Base-by-base conservation (phyloP, 345 rosid genomes). In the Abelmoschus esculentus region DNA sequence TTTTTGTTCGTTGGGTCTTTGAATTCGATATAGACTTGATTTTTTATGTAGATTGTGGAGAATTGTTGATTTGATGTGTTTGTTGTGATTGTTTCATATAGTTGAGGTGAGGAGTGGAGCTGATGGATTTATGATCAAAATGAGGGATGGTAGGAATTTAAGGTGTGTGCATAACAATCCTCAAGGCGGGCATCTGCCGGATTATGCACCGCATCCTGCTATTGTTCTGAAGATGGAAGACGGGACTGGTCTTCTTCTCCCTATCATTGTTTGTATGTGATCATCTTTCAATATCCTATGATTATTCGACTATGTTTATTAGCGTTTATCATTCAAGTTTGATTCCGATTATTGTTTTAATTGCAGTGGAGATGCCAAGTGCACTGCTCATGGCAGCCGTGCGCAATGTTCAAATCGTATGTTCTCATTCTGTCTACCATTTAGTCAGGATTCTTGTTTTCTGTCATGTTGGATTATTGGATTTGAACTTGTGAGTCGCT, bases 361-460 rank as follows among this genome's bases (percentile, higher is more conserved):
- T 76, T 87, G 90, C 93, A 93, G 98, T 88, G 93, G 98, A 93
- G 84, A 87, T 90, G 97, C 98, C 96, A 7, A 91, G 97, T 74
- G 90, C 82, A 40, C 82, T 93, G 77, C 97, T 91, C 52, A 89
- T 93, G 97, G 98, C 97, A 69, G 98, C 98, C 31, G 76, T 93
- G 76, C 90, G 87, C 66, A 88, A 93, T 78, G 90, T 89, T 70
- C 92, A 85, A 69, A 88, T 86, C 83, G 98, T 93, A 88, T 69
- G 89, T 66, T n/a, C 31, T 49, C 6, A 8, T 18, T 73, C 69
- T 9, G 19, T 40, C 40, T n/a, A 52, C n/a, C 6, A 12, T 67
- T 64, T 5, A 69, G 46, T 46, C 26, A 22, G 26, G 26, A 22
- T 22, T 22, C 26, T 22, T 22, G 26, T 22, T 22, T 22, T 22